Evolutionary conservation across 192 early-diverging fungal genomes (phyloP).

Genomic region (Phlyctochytrium bullatum): DNA sequence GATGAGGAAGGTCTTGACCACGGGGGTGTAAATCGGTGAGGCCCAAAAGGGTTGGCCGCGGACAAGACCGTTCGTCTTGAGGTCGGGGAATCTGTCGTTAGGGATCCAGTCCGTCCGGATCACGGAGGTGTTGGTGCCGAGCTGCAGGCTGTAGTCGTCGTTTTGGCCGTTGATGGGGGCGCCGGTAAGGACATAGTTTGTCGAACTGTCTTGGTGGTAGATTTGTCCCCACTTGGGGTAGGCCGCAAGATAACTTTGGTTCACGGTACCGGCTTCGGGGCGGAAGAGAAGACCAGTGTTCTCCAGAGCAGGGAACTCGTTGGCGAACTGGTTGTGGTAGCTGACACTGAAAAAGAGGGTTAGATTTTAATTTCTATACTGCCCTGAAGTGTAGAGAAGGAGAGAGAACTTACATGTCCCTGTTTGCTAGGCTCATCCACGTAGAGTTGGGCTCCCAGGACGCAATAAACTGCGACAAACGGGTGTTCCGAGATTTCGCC

Average conservation of each 20-base stretch:
- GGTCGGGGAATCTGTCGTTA: neutral
- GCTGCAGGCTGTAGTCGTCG: neutral
- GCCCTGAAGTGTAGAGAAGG: neutral
- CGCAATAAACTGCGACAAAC: neutral
- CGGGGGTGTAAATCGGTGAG: neutral
- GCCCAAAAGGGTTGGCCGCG: neutral
- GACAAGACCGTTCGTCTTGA: neutral
- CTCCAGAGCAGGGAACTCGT: neutral
- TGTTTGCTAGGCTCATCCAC: neutral
- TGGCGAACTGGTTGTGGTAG: slow-evolving; percentile 6
- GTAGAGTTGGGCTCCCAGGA: neutral
- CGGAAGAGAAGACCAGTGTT: neutral
- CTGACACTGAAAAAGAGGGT: neutral
- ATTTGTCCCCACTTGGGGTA: neutral
- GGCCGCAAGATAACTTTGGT: neutral
- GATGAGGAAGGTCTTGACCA: slow-evolving; percentile 4
- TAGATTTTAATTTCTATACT: too few relatives aligned
- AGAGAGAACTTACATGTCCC: neutral
- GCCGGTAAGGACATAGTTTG: neutral
- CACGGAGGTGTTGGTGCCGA: neutral
- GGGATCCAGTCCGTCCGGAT: slow-evolving; percentile 4
- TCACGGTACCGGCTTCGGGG: neutral
- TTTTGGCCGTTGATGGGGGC: neutral
- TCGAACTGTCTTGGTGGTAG: neutral
- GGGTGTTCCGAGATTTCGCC: neutral